Base-by-base conservation (phyloP, 306 rosid genomes). In the Pachyrhizus erosus region DNA sequence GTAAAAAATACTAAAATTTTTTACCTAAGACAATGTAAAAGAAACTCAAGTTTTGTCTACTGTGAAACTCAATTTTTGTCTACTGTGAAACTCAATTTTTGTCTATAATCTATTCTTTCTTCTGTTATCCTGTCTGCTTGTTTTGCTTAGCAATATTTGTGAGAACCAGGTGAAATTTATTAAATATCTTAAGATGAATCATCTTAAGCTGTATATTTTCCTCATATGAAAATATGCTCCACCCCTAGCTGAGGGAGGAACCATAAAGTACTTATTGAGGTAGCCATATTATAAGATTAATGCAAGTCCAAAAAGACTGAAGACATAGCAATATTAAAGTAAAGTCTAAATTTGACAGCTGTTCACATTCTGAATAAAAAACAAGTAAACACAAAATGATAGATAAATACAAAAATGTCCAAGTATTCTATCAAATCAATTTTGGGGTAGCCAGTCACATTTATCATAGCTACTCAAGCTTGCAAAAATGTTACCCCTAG, bases 171-270 rank as follows among this genome's bases (percentile, higher is more conserved):
- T 24, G 37, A 77, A 58, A 70, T 34, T 24, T 48, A 60, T 69
- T 83, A 21, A n/a, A 75, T 27, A 55, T 26, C 64, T 76, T 21
- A n/a, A 34, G 31, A 24, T 9, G 57, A 48, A 29, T 34, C 55
- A 76, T 55, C 77, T 54, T 39, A 34, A 76, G 60, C 31, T 58
- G 37, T 76, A 15, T 58, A 70, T 15, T 70, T 61, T 37, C 42
- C 9, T 37, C 42, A 3, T 5, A 15, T 33, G 39, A 68, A 45
- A 69, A 29, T 21, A 12, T 18, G 26, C 52, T n/a, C 20, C 27
- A 70, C 31, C 43, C 43, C 23, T 55, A 34, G 21, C 62, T 23
- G 17, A 18, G 68, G 20, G 37, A 26, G 68, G 20, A 27, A 7
- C 68, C 39, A 8, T 12, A 5, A 29, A 24, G 12, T 60, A 57